A percentile compares a stretch with the other conserved stretches of the same genome.
phyloP scores from a whole-genome alignment of 495 filamentous ascomycete species.

The Hypoxylon fuscum region DNA sequence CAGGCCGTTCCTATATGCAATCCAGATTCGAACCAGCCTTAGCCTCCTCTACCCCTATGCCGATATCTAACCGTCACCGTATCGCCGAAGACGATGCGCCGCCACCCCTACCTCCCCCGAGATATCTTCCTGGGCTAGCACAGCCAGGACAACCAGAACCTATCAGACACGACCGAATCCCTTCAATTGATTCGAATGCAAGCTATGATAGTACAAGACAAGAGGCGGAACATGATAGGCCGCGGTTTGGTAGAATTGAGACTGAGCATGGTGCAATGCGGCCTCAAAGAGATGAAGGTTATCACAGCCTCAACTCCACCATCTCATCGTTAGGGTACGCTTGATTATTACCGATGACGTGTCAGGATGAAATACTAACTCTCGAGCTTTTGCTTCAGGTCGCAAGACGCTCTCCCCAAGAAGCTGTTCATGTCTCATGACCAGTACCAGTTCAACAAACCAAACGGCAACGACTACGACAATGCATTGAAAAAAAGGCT shows the following conservation, averaged over 20 bases:
- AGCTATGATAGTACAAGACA: conserved; percentile 41
- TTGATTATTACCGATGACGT: conserved; percentile 6
- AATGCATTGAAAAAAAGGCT: conserved; percentile 79
- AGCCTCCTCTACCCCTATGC: conserved; percentile 58
- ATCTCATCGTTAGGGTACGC: conserved; percentile 43
- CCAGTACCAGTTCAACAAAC: conserved; percentile 61
- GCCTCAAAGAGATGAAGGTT: conserved; percentile 43
- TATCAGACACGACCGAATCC: conserved; percentile 35
- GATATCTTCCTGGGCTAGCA: conserved; percentile 49
- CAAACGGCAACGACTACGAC: conserved; percentile 77
- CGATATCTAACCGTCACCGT: conserved; percentile 49
- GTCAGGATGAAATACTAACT: conserved; percentile 24
- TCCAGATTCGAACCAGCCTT: conserved; percentile 53
- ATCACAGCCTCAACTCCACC: conserved; percentile 46
- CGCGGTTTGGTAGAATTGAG: conserved; percentile 37
- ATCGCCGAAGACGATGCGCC: conserved; percentile 52
- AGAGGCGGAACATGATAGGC: conserved; percentile 33
- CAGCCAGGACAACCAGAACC: conserved; percentile 38
- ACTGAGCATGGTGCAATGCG: conserved; percentile 33
- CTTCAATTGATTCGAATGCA: conserved; percentile 41
- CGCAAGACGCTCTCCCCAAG: conserved; percentile 48
- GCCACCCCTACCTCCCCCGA: conserved; percentile 61
- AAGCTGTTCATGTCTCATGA: conserved; percentile 56
- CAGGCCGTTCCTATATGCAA: conserved; percentile 57
- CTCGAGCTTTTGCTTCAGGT: conserved; percentile 19